phyloP scores from a whole-genome alignment of 2,329 filamentous ascomycete species.

The Venturia pyrina region DNA sequence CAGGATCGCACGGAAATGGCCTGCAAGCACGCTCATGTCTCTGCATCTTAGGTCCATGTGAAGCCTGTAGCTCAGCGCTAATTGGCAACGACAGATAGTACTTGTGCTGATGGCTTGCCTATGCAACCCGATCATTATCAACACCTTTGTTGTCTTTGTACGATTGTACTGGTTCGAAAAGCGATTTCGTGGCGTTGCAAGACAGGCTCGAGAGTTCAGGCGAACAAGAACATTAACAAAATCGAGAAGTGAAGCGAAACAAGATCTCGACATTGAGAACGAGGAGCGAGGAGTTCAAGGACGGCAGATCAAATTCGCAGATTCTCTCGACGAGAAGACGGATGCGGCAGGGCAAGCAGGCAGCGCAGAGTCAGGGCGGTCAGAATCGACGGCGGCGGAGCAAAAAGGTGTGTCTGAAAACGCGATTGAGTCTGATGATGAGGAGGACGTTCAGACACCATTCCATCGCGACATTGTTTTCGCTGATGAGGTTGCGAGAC shows the following conservation, averaged over 20 bases:
- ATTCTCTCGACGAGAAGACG: neutral
- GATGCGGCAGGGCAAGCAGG: neutral
- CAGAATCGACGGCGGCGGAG: neutral
- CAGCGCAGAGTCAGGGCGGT: neutral
- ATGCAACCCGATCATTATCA: slow-evolving; percentile 33
- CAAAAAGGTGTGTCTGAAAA: neutral
- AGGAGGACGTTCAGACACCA: slow-evolving; percentile 15
- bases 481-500: slow-evolving; percentile 53
- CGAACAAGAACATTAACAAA: slow-evolving; percentile 52
- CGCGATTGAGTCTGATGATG: neutral
- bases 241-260: slow-evolving; percentile 36
- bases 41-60: neutral
- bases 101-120: slow-evolving; percentile 27
- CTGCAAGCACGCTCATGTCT: neutral
- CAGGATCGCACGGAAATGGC: neutral
- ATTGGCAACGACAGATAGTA: slow-evolving; percentile 41
- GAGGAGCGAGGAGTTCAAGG: slow-evolving; percentile 40
- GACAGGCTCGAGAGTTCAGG: slow-evolving; percentile 58
- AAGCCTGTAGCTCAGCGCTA: neutral
- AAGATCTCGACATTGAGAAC: slow-evolving; percentile 37
- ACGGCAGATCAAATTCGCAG: slow-evolving; percentile 51
- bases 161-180: slow-evolving; percentile 98
- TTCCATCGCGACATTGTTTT: slow-evolving; percentile 52
- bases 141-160: slow-evolving; percentile 73
- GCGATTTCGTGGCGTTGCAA: slow-evolving; percentile 75